Conservation (phyloP, 148 eudicot species). For the Rhododendron ovatum region DNA sequence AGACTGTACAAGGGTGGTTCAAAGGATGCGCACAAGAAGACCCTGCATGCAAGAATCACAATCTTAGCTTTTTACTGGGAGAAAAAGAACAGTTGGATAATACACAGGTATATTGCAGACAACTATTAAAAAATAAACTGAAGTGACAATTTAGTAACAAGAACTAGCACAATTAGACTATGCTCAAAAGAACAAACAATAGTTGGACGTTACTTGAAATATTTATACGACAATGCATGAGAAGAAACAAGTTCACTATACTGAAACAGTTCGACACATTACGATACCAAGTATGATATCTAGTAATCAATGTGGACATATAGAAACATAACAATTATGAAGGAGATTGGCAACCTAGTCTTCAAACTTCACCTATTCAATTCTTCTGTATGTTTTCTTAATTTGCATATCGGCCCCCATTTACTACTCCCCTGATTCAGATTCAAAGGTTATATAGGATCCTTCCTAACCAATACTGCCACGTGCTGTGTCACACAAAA, state of each 20-base stretch:
- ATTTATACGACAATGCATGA: neutral
- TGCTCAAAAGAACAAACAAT: neutral
- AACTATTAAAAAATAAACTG: neutral
- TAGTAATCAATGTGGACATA: neutral
- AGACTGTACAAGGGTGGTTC: neutral
- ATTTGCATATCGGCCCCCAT: neutral
- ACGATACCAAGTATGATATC: neutral
- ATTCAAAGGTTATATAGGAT: neutral
- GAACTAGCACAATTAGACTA: neutral
- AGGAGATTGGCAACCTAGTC: neutral
- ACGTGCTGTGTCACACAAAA: neutral
- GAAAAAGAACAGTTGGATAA: neutral
- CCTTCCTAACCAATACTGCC: neutral
- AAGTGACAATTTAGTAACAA: neutral
- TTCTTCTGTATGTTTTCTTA: neutral
- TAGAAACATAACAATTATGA: neutral
- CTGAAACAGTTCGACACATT: neutral
- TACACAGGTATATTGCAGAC: neutral
- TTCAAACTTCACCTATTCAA: neutral
- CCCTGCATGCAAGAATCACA: slow-evolving; percentile 1
- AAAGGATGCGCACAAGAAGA: neutral
- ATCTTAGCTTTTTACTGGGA: neutral
- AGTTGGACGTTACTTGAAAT: neutral
- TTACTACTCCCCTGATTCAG: neutral
- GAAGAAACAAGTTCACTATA: neutral